Percentiles rank a stretch among this genome's conserved stretches.
These are phyloP conservation scores for Chaetomiaceae sp. DNA, from an alignment of 2,329 filamentous ascomycete species.

Conservation along the genomic window DNA sequence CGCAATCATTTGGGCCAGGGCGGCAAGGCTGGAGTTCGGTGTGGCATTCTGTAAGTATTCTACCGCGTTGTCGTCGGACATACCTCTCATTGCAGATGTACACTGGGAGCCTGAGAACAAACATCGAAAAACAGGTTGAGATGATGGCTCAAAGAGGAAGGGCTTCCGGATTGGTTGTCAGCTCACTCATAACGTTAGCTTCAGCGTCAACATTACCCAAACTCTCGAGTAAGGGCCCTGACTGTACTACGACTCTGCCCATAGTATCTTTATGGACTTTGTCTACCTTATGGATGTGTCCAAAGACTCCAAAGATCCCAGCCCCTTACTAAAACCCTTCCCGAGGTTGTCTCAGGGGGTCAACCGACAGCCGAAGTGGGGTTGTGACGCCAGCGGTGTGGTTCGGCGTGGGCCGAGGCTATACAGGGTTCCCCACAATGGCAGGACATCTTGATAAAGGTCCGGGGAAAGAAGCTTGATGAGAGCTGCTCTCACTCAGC, in stretches of 20 bases:
- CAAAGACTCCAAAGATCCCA: background rate
- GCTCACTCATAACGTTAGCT: too few relatives aligned
- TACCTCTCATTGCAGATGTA: background rate
- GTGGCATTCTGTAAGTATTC: background rate
- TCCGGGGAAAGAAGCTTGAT: constrained; percentile 3
- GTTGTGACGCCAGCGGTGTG: background rate
- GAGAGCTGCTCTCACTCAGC: background rate
- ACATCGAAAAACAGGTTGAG: background rate
- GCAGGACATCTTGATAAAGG: constrained; percentile 1
- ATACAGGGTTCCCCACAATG: constrained; percentile 11
- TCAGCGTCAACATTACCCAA: too few relatives aligned
- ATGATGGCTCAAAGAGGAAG: too few relatives aligned
- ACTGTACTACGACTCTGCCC: too few relatives aligned
- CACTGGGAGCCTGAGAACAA: background rate
- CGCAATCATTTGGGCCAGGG: background rate
- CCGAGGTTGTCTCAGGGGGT: constrained; percentile 5
- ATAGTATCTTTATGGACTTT: too few relatives aligned
- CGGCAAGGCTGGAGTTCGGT: background rate
- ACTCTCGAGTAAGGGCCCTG: too few relatives aligned
- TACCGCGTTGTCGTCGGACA: background rate
- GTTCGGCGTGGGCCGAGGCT: constrained; percentile 10
- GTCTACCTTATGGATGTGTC: background rate
- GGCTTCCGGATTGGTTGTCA: too few relatives aligned
- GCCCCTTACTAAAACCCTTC: background rate
- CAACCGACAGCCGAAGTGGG: constrained; percentile 12